A percentile compares a stretch with the other conserved stretches of the same genome.
Evolutionary conservation across 148 eudicot genomes (phyloP).

Genomic region (Dysphania ambrosioides): DNA sequence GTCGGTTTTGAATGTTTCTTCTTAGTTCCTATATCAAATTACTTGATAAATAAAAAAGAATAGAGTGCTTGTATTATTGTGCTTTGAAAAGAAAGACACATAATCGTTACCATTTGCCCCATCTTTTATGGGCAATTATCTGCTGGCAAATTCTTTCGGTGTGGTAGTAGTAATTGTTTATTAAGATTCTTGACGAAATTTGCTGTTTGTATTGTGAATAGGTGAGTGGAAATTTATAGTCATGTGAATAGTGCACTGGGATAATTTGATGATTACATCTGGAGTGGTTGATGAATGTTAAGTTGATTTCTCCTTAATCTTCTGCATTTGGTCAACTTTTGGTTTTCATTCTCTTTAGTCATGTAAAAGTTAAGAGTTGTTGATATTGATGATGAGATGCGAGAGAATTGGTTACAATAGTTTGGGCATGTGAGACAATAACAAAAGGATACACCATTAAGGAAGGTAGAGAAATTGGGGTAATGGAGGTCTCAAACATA

Average conservation of each 20-base stretch:
- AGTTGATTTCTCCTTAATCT: not conserved
- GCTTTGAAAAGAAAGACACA: not conserved
- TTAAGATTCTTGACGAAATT: not conserved
- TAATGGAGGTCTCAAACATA: too few species aligned
- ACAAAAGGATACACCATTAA: too few species aligned
- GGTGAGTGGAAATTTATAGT: too few species aligned
- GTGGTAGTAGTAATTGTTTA: not conserved
- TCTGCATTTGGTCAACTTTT: not conserved
- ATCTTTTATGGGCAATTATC: not conserved
- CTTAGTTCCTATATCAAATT: too few species aligned
- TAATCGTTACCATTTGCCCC: too few species aligned
- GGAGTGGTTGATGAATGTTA: not conserved
- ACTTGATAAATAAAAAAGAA: not conserved
- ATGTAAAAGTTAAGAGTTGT: too few species aligned
- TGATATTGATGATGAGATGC: too few species aligned
- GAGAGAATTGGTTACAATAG: too few species aligned
- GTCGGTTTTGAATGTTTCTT: not conserved
- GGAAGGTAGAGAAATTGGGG: too few species aligned
- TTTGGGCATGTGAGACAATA: too few species aligned
- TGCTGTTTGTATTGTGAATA: not conserved
- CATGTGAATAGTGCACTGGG: not conserved
- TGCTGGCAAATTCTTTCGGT: not conserved
- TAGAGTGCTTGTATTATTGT: not conserved
- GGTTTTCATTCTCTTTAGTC: too few species aligned
- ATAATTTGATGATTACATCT: not conserved